Conservation (phyloP, 2,329 filamentous ascomycete species). For the Phyllosticta ampelicida region DNA sequence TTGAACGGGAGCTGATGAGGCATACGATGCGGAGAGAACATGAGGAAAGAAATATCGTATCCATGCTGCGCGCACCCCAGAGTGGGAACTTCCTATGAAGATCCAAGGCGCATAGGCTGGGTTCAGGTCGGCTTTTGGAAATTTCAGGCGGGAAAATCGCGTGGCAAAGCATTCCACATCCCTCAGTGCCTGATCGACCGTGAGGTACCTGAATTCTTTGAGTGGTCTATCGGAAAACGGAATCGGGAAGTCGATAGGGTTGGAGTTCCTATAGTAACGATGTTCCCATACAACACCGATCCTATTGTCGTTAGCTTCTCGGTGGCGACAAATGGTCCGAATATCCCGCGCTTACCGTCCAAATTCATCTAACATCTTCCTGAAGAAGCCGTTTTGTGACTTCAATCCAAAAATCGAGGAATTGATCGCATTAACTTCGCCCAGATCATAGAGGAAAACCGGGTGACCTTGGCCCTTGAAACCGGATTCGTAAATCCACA, state of each 20-base stretch:
- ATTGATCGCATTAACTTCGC: conserved; percentile 22
- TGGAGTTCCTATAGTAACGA: conserved; percentile 33
- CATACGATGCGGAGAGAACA: conserved; percentile 27
- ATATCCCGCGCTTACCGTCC: neutral
- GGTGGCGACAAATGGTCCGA: neutral
- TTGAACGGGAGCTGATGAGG: conserved; percentile 33
- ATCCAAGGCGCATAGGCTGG: conserved; percentile 28
- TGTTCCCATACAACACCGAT: conserved; percentile 32
- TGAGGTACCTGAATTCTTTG: conserved; percentile 26
- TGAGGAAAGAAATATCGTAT: conserved; percentile 29
- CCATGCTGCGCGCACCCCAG: conserved; percentile 29
- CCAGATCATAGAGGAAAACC: conserved; percentile 29
- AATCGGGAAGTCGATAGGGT: conserved; percentile 23
- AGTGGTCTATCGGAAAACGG: conserved; percentile 23
- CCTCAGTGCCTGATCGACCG: conserved; percentile 31
- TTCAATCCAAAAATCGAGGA: neutral
- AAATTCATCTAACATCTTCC: neutral
- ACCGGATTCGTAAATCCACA: conserved; percentile 23
- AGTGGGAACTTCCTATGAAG: conserved; percentile 28
- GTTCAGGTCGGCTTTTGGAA: conserved; percentile 25
- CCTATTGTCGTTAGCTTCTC: conserved; percentile 19
- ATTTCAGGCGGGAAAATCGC: conserved; percentile 25
- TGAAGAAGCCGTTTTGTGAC: conserved; percentile 4
- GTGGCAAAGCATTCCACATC: conserved; percentile 32
- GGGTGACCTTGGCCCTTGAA: conserved; percentile 26